Conservation (phyloP, 2,329 filamentous ascomycete species). For the Penicillium nordicum region DNA sequence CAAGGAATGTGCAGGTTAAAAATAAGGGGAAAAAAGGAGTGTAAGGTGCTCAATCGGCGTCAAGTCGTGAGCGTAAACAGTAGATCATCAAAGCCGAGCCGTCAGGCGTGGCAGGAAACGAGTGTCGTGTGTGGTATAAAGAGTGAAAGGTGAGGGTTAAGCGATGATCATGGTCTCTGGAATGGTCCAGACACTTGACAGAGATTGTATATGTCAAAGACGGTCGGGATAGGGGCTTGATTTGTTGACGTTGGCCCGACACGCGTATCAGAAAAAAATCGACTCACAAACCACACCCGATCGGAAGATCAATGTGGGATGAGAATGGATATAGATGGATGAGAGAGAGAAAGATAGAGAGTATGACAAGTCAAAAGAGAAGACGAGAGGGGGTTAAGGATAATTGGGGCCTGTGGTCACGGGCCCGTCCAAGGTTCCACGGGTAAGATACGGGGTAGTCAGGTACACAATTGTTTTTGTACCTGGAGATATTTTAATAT, state of each 20-base stretch:
- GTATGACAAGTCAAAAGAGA: constrained; percentile 5
- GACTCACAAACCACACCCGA: background rate
- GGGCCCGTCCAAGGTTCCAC: constrained; percentile 9
- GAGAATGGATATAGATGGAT: background rate
- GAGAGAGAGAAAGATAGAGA: background rate
- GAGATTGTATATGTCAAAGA: background rate
- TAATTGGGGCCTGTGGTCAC: constrained; percentile 10
- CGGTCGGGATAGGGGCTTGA: background rate
- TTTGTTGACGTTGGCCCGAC: background rate
- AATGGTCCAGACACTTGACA: constrained; percentile 7
- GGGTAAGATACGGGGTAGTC: constrained; percentile 10
- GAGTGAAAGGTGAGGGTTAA: constrained; percentile 13
- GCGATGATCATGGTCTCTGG: constrained; percentile 25
- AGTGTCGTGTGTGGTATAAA: constrained; percentile 14
- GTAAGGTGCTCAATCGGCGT: constrained; percentile 32
- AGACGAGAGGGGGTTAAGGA: background rate
- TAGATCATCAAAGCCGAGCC: constrained; percentile 25
- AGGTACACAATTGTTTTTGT: constrained; percentile 1
- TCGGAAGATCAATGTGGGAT: background rate
- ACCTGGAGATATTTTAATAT: background rate
- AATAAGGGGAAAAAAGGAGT: constrained; percentile 21
- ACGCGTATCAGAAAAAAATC: background rate
- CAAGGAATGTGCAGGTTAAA: constrained; percentile 10
- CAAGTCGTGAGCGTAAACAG: constrained; percentile 35
- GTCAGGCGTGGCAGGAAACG: constrained; percentile 13